Evolutionary conservation across 495 filamentous ascomycete species (phyloP), one percentile per base, ranked within the genome.

Genomic region (Penicillium bialowiezense): DNA sequence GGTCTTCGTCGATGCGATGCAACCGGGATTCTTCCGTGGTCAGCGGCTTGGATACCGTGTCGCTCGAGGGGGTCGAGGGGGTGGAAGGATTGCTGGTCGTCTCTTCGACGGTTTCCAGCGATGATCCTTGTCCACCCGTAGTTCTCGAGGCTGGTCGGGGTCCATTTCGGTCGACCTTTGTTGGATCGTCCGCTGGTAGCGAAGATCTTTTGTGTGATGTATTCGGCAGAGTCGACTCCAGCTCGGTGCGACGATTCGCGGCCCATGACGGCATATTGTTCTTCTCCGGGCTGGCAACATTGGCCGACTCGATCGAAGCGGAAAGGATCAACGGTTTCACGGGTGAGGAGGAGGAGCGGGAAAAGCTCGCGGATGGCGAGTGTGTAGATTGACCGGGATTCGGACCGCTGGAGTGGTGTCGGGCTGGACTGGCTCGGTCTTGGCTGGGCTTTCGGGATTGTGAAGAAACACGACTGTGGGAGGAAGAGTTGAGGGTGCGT

Each of bases 31-130:
- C 69, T 31, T 68, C 69, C 32, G 59, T 42, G 14, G 54, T 51
- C 13, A 55, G 44, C 36, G 56, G 56, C 39, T 65, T 60, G 18
- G 71, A 54, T 69, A 72, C 42, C 48, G 67, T 67, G 60, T 81
- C 60, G 62, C 74, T 69, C 41, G 75, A 79, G 0, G 88, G 88
- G 10, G 90, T 69, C 41, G 75, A 79, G 0, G 88, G 88, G 10
- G 90, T 89, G 21, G 83, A 81, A 21, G 90, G 86, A 52, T 89
- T 79, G 67, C 89, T 95, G 39, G 84, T 83, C 65, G 69, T 70
- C 72, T 98, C 93, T 63, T 96, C 86, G 23, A 98, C 93, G 0
- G 93, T 98, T 67, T 95, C 93, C 43, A 98, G 72, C 34, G 81
- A 82, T 14, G 88, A 83, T 17, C 79, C 77, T 51, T 77, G 80